Evolutionary conservation across 2,329 filamentous ascomycete genomes (phyloP).

Genomic region (Pseudogymnoascus sp.): DNA sequence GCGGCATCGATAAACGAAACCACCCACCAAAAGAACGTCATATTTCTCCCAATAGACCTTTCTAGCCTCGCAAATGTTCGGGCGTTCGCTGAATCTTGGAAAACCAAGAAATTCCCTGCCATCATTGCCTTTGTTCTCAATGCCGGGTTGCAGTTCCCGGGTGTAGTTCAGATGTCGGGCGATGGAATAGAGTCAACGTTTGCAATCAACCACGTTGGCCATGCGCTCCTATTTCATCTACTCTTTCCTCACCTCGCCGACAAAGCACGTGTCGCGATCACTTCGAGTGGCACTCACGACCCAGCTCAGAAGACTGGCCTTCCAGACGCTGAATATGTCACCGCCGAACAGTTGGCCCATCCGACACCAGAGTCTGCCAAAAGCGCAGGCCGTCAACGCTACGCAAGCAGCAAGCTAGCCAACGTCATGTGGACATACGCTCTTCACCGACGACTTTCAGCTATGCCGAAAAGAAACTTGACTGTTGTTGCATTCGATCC

Average conservation of each 20-base stretch:
- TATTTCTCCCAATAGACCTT: conserved; percentile 37
- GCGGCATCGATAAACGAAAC: conserved; percentile 35
- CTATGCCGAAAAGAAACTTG: conserved; percentile 23
- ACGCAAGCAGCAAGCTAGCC: conserved; percentile 37
- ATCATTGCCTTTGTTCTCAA: conserved; percentile 40
- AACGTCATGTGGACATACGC: conserved; percentile 42
- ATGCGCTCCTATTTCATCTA: conserved; percentile 41
- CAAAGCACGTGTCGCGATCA: conserved; percentile 36
- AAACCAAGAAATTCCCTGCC: conserved; percentile 29
- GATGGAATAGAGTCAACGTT: conserved; percentile 42
- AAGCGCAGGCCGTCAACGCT: conserved; percentile 32
- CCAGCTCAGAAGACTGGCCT: conserved; percentile 35
- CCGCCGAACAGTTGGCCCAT: conserved; percentile 37
- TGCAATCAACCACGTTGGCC: conserved; percentile 40
- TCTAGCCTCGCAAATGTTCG: conserved; percentile 32
- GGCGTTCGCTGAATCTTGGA: conserved; percentile 33
- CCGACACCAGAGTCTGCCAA: conserved; percentile 26
- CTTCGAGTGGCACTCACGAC: conserved; percentile 39
- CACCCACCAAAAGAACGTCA: conserved; percentile 32
- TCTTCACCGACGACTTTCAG: conserved; percentile 30
- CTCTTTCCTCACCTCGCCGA: conserved; percentile 32
- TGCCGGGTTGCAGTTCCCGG: conserved; percentile 38
- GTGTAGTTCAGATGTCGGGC: conserved; percentile 25
- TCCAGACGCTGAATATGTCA: conserved; percentile 35
- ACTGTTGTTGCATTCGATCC: conserved; percentile 38